Conservation (phyloP, 495 filamentous ascomycete genomes). For the Penicillium parvum region DNA sequence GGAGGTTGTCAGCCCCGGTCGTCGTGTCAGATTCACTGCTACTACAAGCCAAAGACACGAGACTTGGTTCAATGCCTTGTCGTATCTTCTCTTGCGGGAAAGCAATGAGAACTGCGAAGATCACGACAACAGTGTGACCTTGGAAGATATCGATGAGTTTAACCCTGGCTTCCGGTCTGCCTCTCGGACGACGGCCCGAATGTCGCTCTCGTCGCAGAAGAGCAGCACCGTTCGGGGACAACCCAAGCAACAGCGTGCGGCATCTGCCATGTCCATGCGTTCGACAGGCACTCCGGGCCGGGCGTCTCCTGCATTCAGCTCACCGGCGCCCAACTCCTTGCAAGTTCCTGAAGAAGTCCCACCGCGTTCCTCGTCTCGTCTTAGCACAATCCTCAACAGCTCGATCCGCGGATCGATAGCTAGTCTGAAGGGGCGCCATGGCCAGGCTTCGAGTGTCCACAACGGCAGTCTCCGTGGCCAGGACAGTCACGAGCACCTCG, state of each 20-base stretch:
- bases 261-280: conserved; percentile 44
- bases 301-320: conserved; percentile 41
- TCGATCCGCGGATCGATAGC: conserved; percentile 45
- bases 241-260: conserved; percentile 45
- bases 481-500: conserved; percentile 76
- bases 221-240: conserved; percentile 61
- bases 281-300: conserved; percentile 40
- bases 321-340: conserved; percentile 38
- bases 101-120: conserved; percentile 55
- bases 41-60: conserved; percentile 90
- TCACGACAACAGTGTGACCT: conserved; percentile 56
- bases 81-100: conserved; percentile 81
- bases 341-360: conserved; percentile 36
- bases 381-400: conserved; percentile 41
- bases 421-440: conserved; percentile 34
- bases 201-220: conserved; percentile 79
- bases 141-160: conserved; percentile 85
- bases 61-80: conserved; percentile 97
- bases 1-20: conserved; percentile 82
- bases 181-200: conserved; percentile 52
- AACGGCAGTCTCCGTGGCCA: conserved; percentile 61
- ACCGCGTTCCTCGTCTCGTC: conserved; percentile 38
- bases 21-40: conserved; percentile 87
- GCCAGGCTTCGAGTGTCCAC: conserved; percentile 54
- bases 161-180: conserved; percentile 63